These are phyloP conservation scores for Xylaria castorea DNA, from an alignment of 495 filamentous ascomycete species.

Conservation along the genomic window DNA sequence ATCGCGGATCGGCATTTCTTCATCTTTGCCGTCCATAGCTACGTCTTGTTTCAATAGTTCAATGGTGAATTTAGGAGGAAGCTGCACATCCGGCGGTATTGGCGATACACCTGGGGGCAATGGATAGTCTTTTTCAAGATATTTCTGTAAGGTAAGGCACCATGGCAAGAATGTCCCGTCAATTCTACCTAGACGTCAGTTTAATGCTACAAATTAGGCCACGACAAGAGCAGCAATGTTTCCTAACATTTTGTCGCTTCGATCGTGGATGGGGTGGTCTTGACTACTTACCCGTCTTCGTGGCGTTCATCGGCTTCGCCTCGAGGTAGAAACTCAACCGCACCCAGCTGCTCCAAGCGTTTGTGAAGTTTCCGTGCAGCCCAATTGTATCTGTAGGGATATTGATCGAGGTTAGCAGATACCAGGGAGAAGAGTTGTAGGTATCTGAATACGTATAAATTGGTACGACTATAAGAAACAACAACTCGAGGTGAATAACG, in stretches of 20 bases:
- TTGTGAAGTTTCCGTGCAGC: slow-evolving; percentile 87
- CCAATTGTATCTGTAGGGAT: slow-evolving; percentile 79
- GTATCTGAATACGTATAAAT: background rate
- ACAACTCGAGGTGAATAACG: slow-evolving; percentile 13
- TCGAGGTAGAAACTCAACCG: slow-evolving; percentile 72
- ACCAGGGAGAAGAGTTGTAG: background rate
- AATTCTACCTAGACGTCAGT: slow-evolving; percentile 47
- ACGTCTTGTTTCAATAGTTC: slow-evolving; percentile 41
- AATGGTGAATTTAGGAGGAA: slow-evolving; percentile 83
- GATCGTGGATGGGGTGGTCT: background rate
- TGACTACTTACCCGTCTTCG: slow-evolving; percentile 76
- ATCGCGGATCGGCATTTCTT: slow-evolving; percentile 28
- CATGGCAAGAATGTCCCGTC: slow-evolving; percentile 86
- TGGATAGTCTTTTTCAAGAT: slow-evolving; percentile 71
- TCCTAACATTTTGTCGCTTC: background rate
- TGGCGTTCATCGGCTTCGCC: slow-evolving; percentile 94
- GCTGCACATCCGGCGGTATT: slow-evolving; percentile 75
- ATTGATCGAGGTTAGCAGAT: slow-evolving; percentile 9
- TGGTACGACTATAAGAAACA: background rate
- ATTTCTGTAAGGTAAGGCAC: slow-evolving; percentile 67
- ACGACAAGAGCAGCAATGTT: background rate
- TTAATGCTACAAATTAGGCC: background rate
- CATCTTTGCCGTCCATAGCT: slow-evolving; percentile 32
- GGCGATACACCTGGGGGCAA: slow-evolving; percentile 68
- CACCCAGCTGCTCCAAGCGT: slow-evolving; percentile 84